phyloP scores from a whole-genome alignment of 2,329 filamentous ascomycete genomes.

The Neoascochyta sp. region DNA sequence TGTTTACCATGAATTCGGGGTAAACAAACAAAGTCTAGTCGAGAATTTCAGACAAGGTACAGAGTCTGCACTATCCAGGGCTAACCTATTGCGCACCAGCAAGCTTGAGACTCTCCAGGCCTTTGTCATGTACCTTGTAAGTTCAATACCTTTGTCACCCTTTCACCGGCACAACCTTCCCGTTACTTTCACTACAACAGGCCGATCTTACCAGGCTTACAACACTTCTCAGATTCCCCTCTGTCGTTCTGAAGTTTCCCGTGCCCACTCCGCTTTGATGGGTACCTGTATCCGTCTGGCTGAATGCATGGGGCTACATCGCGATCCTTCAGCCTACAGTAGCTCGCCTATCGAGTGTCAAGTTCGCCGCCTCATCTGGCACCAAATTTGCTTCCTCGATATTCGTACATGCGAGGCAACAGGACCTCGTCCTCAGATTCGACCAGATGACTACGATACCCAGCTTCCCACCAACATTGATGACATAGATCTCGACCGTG shows the following conservation, averaged over 20 bases:
- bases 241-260: slow-evolving; percentile 67
- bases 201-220: slow-evolving; percentile 3
- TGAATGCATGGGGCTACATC: slow-evolving; percentile 73
- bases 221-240: slow-evolving; percentile 56
- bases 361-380: slow-evolving; percentile 69
- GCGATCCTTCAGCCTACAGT: slow-evolving; percentile 65
- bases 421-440: slow-evolving; percentile 66
- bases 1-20: slow-evolving; percentile 53
- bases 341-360: slow-evolving; percentile 67
- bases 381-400: slow-evolving; percentile 74
- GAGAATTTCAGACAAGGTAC: slow-evolving; percentile 56
- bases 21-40: slow-evolving; percentile 56
- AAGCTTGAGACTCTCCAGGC: slow-evolving; percentile 73
- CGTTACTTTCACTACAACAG: too few relatives aligned
- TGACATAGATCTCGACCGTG: slow-evolving; percentile 57
- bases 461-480: slow-evolving; percentile 68
- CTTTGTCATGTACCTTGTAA: slow-evolving; percentile 71
- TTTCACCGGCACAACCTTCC: too few relatives aligned
- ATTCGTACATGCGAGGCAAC: slow-evolving; percentile 71
- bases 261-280: slow-evolving; percentile 68
- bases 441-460: slow-evolving; percentile 72
- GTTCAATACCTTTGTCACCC: slow-evolving; percentile 22
- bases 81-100: slow-evolving; percentile 68
- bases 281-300: slow-evolving; percentile 70
- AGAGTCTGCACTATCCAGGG: slow-evolving; percentile 64